phyloP scores from a whole-genome alignment of 2,329 filamentous ascomycete species.

The Scedosporium dehoogii region DNA sequence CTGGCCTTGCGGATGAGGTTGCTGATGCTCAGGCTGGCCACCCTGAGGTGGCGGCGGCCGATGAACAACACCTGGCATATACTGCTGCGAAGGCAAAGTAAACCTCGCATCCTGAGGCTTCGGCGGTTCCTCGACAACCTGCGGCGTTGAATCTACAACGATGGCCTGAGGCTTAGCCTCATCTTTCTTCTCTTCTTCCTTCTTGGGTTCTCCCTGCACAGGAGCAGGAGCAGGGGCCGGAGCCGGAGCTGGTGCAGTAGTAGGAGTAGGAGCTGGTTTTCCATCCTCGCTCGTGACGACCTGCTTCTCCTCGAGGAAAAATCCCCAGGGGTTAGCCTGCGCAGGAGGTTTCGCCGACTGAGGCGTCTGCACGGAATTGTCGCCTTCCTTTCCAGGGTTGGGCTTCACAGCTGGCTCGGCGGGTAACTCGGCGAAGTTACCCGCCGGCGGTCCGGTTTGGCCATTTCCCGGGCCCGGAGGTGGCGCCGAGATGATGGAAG shows the following conservation, averaged over 20 bases:
- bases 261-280: not conserved
- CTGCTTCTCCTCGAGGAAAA: conserved; percentile 11
- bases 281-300: not conserved
- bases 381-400: not conserved
- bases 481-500: not conserved
- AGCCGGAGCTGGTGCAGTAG: not conserved
- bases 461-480: not conserved
- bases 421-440: conserved; percentile 1
- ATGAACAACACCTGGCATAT: not conserved
- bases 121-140: not conserved
- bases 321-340: conserved; percentile 12
- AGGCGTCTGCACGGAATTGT: not conserved
- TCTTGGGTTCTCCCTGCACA: not conserved
- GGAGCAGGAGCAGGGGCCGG: not conserved
- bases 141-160: not conserved
- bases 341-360: not conserved
- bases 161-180: not conserved
- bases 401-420: not conserved
- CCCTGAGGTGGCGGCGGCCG: not conserved
- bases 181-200: not conserved
- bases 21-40: not conserved
- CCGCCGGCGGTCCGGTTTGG: not conserved
- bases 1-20: not conserved
- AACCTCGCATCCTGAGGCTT: not conserved
- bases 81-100: not conserved